Conservation (phyloP, 257 asterid species). For the Osmanthus fragrans region DNA sequence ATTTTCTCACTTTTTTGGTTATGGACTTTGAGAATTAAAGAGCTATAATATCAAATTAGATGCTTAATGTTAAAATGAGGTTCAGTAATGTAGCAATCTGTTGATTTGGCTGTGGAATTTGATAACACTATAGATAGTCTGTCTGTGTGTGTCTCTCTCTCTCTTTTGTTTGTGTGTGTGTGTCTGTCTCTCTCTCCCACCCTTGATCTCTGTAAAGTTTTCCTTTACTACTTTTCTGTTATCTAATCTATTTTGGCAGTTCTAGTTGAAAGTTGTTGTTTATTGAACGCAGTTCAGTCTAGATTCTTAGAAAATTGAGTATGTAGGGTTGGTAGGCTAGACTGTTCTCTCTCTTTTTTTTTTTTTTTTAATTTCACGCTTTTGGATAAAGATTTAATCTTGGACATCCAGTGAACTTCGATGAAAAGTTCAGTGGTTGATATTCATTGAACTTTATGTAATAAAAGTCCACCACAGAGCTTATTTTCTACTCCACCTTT, state of each 20-base stretch:
- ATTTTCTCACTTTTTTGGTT: slow-evolving; percentile 6
- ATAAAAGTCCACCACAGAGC: neutral
- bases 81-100: slow-evolving; percentile 1
- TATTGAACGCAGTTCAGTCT: neutral
- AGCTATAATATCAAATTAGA: slow-evolving; percentile 2
- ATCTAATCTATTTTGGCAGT: neutral
- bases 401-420: neutral
- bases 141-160: neutral
- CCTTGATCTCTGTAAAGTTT: neutral
- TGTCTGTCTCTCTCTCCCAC: no score
- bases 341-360: no score
- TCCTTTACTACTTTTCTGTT: neutral
- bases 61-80: slow-evolving; percentile 4
- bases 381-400: neutral
- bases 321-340: neutral
- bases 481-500: neutral
- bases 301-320: neutral
- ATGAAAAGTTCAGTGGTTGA: neutral
- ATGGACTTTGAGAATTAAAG: slow-evolving; percentile 9
- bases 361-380: neutral
- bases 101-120: neutral
- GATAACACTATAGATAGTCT: neutral
- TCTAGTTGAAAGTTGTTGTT: neutral
- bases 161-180: neutral
- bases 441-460: neutral